Percentiles rank a stretch among this genome's conserved stretches.
phyloP scores from a whole-genome alignment of 2,329 filamentous ascomycete genomes.

The Passalora sequoiae region DNA sequence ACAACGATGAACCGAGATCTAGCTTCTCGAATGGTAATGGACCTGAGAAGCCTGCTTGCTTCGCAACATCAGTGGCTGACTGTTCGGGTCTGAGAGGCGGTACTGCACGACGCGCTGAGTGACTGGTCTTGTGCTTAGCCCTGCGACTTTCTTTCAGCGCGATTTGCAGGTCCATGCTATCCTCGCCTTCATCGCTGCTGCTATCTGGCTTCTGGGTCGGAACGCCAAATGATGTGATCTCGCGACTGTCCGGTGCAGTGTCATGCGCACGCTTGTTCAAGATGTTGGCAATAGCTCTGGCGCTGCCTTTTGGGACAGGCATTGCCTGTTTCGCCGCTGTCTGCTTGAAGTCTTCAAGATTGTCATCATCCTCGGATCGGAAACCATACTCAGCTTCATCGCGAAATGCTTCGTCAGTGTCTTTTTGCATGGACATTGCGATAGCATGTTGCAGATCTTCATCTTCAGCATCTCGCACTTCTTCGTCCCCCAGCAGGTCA shows the following conservation, averaged over 20 bases:
- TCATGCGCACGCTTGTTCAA: conserved; percentile 69
- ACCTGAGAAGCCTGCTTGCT: conserved; percentile 62
- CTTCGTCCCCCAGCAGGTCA: conserved; percentile 56
- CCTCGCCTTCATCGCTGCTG: conserved; percentile 57
- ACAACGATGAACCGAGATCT: conserved; percentile 60
- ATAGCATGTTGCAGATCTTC: conserved; percentile 78
- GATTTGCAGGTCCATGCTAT: conserved; percentile 70
- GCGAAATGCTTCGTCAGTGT: conserved; percentile 35
- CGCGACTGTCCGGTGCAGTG: conserved; percentile 45
- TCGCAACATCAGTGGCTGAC: conserved; percentile 33
- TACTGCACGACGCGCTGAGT: conserved; percentile 12
- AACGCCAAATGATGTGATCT: conserved; percentile 31
- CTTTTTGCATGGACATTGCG: conserved; percentile 69
- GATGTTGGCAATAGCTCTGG: conserved; percentile 63
- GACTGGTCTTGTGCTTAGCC: conserved; percentile 32
- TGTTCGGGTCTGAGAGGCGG: conserved; percentile 35
- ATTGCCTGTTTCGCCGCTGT: conserved; percentile 39
- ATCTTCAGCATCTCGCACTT: conserved; percentile 47
- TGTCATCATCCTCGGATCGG: conserved; percentile 36
- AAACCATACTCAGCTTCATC: conserved; percentile 1
- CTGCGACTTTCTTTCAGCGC: conserved; percentile 65
- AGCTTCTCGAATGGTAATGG: conserved; percentile 83
- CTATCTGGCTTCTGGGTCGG: conserved; percentile 36
- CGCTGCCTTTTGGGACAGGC: conserved; percentile 43
- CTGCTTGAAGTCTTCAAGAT: conserved; percentile 45